Conservation (phyloP, 202 grass and related monocot species). For the Carex arenaria region DNA sequence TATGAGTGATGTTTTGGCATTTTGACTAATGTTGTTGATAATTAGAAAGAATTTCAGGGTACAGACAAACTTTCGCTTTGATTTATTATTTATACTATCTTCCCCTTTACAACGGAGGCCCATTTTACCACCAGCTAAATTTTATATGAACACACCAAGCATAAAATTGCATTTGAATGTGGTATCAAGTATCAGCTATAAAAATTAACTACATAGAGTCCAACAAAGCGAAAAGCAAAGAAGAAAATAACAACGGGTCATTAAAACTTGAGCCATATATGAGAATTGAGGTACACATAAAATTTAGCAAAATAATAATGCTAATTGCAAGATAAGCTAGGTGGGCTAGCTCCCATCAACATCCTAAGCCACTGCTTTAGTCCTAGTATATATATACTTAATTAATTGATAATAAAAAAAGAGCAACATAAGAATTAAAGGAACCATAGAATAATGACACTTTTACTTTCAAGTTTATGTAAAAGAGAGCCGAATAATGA, state of each 20-base stretch:
- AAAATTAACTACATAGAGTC: slow-evolving; percentile 4
- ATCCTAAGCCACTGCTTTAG: slow-evolving; percentile 29
- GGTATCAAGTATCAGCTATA: too few relatives aligned
- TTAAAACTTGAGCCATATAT: neutral
- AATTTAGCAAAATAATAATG: neutral
- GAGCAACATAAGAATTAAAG: neutral
- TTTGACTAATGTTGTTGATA: neutral
- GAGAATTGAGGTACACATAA: neutral
- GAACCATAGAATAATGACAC: neutral
- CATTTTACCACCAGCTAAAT: neutral
- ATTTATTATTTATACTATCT: neutral
- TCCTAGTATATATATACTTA: neutral
- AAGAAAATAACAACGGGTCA: neutral
- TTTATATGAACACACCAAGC: neutral
- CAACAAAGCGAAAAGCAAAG: slow-evolving; percentile 20
- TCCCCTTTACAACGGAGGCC: neutral
- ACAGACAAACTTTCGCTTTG: neutral
- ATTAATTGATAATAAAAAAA: neutral
- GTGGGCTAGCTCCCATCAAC: neutral
- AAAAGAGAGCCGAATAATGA: too few relatives aligned
- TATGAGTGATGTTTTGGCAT: neutral
- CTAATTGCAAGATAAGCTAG: slow-evolving; percentile 10
- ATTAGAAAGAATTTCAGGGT: neutral
- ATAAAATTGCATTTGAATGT: neutral
- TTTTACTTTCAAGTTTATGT: too few relatives aligned